Conservation (phyloP, 257 asterid genomes). For the Asclepias syriaca region DNA sequence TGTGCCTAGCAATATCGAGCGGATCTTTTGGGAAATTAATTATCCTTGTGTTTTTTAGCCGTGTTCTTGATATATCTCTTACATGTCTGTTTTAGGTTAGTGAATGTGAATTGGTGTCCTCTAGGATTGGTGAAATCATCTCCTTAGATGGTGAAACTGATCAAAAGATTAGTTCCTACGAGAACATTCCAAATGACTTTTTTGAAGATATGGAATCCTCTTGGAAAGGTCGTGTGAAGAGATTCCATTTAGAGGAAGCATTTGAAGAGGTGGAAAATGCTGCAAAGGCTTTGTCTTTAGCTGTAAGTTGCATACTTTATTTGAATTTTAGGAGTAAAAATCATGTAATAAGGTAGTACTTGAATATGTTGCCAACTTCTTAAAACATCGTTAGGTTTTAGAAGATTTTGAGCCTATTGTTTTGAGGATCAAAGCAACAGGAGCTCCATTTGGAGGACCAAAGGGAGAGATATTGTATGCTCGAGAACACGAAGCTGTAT, state of each 20-base stretch:
- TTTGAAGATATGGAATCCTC: constrained; percentile 86
- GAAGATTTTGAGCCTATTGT: constrained; percentile 83
- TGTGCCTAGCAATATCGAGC: not conserved
- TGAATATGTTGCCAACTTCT: constrained; percentile 19
- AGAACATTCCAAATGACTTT: constrained; percentile 60
- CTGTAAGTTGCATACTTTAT: constrained; percentile 47
- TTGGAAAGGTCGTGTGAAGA: constrained; percentile 96
- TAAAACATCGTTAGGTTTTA: constrained; percentile 37
- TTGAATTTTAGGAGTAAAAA: not conserved
- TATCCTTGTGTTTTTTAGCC: not conserved
- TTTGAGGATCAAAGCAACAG: constrained; percentile 70
- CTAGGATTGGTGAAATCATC: constrained; percentile 73
- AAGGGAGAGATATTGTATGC: constrained; percentile 87
- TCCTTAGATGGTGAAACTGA: constrained; percentile 77
- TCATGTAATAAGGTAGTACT: constrained; percentile 2
- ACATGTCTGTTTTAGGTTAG: constrained; percentile 43
- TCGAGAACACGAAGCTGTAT: constrained; percentile 86
- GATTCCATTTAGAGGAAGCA: constrained; percentile 80
- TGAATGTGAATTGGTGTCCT: constrained; percentile 63
- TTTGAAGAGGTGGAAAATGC: constrained; percentile 76
- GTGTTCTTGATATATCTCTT: not conserved
- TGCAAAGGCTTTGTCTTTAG: constrained; percentile 59
- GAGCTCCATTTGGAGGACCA: constrained; percentile 81
- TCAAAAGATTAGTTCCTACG: constrained; percentile 49
- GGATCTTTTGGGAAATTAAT: not conserved